phyloP scores from a whole-genome alignment of 2,329 filamentous ascomycete species.

The Aspergillus brasiliensis region DNA sequence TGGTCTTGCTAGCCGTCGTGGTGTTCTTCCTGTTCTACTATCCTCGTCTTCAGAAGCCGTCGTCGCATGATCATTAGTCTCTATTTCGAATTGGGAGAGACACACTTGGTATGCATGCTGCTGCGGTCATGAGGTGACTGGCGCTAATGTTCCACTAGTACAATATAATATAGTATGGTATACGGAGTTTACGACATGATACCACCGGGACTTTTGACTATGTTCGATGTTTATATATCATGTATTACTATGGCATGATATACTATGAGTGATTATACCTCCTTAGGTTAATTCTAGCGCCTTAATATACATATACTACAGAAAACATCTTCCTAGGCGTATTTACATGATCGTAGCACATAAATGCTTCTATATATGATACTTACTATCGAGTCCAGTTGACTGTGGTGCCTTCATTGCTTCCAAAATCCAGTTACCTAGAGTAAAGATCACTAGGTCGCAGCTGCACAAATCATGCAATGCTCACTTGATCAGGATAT shows the following conservation, averaged over 20 bases:
- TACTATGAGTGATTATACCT: not conserved
- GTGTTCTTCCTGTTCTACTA: slow-evolving; percentile 35
- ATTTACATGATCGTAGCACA: no score
- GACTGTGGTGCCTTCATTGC: no score
- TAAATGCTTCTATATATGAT: no score
- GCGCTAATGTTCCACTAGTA: not conserved
- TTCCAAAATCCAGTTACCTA: no score
- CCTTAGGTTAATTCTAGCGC: not conserved
- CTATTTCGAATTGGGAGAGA: not conserved
- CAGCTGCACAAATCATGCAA: no score
- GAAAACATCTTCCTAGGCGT: no score
- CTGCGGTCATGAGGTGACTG: not conserved
- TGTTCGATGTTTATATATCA: not conserved
- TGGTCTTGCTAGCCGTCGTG: slow-evolving; percentile 35
- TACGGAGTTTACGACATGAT: slow-evolving; percentile 2
- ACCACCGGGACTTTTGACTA: not conserved
- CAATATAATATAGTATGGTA: not conserved
- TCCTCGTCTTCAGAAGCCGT: slow-evolving; percentile 28
- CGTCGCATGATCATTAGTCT: not conserved
- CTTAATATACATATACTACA: no score
- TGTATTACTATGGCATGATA: not conserved
- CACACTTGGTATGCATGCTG: not conserved
- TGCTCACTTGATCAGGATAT: no score
- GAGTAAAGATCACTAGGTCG: no score
- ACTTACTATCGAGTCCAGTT: fast-evolving